These are phyloP conservation scores for Mycena crocata DNA, from an alignment of 768 basidiomycete genomes.

Conservation along the genomic window DNA sequence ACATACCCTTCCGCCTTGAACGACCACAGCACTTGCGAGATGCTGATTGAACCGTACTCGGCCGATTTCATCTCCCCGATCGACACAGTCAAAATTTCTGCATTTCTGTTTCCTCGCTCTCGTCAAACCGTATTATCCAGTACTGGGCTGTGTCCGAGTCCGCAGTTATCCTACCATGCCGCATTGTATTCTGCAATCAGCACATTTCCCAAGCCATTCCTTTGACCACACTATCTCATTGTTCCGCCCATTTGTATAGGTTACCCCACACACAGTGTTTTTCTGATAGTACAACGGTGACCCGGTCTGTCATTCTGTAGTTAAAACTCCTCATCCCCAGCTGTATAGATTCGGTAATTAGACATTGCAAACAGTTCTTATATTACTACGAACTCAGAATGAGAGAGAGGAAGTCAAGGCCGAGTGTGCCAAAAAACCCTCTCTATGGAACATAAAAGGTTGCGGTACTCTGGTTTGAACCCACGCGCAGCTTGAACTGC, in stretches of 20 bases:
- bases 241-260: conserved; percentile 70
- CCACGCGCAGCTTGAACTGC: too few relatives aligned
- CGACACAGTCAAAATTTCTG: conserved; percentile 47
- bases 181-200: conserved; percentile 80
- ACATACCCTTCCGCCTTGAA: conserved; percentile 98
- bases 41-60: conserved; percentile 96
- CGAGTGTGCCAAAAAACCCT: too few relatives aligned
- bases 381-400: conserved; percentile 30
- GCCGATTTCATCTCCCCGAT: conserved; percentile 38
- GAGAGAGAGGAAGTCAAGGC: neutral
- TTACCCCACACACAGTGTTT: conserved; percentile 68
- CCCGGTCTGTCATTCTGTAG: conserved; percentile 80
- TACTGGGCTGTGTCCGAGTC: conserved; percentile 51
- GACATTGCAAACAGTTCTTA: conserved; percentile 39
- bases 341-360: conserved; percentile 67
- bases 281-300: conserved; percentile 68
- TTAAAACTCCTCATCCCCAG: conserved; percentile 60
- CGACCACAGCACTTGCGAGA: conserved; percentile 93
- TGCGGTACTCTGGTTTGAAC: too few relatives aligned
- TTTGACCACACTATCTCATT: conserved; percentile 55
- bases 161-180: conserved; percentile 63
- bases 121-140: conserved; percentile 47
- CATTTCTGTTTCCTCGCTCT: conserved; percentile 35
- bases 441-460: too few relatives aligned
- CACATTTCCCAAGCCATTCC: conserved; percentile 69